Conservation (phyloP, 176 grass and related monocot species). For the Puccinellia tenuiflora region DNA sequence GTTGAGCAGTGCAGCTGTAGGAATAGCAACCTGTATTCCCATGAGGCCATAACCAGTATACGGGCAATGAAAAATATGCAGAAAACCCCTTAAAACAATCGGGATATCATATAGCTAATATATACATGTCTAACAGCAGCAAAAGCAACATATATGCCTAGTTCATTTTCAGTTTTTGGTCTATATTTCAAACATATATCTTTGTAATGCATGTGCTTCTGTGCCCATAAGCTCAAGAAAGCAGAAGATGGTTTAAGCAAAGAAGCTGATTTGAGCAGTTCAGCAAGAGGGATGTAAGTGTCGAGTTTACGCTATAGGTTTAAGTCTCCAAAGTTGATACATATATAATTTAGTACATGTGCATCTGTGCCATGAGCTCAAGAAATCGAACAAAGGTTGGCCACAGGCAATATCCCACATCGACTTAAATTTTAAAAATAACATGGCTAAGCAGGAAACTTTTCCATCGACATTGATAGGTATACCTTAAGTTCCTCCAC, state of each 20-base stretch:
- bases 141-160: not conserved
- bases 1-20: not conserved
- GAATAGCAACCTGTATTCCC: not conserved
- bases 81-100: not conserved
- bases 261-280: constrained; percentile 6
- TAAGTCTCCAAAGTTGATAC: constrained; percentile 18
- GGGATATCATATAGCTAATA: not conserved
- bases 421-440: not conserved
- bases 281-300: not conserved
- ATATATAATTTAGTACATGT: constrained; percentile 9
- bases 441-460: not conserved
- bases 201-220: not conserved
- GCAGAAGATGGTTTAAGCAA: not conserved
- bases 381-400: not conserved
- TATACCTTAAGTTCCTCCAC: constrained; percentile 94
- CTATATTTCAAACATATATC: constrained; percentile 9
- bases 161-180: not conserved
- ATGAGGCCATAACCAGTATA: not conserved
- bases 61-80: not conserved
- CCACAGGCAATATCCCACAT: not conserved
- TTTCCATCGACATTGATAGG: not conserved
- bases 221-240: not conserved
- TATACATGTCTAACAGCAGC: not conserved
- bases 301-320: not conserved
- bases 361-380: not conserved